These are phyloP conservation scores for Vitis hybrid DNA, from an alignment of 177 flowering plant genomes.

Conservation along the genomic window DNA sequence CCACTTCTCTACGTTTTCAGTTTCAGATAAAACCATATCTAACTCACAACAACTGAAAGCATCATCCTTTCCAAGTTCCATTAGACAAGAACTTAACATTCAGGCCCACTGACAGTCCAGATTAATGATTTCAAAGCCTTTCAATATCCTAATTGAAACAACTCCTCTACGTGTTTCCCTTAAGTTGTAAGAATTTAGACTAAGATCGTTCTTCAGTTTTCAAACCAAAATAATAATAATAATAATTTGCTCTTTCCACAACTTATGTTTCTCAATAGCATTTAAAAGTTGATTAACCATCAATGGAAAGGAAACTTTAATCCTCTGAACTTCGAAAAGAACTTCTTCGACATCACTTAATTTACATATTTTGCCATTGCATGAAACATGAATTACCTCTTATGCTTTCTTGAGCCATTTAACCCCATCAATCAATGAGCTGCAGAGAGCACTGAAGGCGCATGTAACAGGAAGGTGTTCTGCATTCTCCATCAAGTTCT, in stretches of 20 bases:
- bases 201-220: constrained; percentile 38
- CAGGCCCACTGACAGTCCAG: too few species aligned
- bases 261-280: constrained; percentile 65
- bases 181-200: constrained; percentile 55
- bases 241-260: constrained; percentile 64
- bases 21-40: constrained; percentile 51
- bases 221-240: constrained; percentile 20
- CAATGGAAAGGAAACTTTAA: constrained; percentile 41
- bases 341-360: constrained; percentile 59
- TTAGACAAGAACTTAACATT: too few species aligned
- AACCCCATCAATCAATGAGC: constrained; percentile 44
- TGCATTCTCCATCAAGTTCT: constrained; percentile 42
- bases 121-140: too few species aligned
- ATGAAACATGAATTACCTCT: constrained; percentile 29
- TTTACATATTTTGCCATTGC: constrained; percentile 30
- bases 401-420: constrained; percentile 63
- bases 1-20: constrained; percentile 68
- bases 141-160: too few species aligned
- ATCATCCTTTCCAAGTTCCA: constrained; percentile 45
- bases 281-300: constrained; percentile 44
- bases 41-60: constrained; percentile 67
- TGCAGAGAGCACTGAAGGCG: constrained; percentile 28
- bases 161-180: constrained; percentile 3
- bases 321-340: constrained; percentile 42
- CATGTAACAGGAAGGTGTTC: constrained; percentile 1